Evolutionary conservation across 352 stramenopile genomes (phyloP).

Genomic region (Phytophthora sp.): DNA sequence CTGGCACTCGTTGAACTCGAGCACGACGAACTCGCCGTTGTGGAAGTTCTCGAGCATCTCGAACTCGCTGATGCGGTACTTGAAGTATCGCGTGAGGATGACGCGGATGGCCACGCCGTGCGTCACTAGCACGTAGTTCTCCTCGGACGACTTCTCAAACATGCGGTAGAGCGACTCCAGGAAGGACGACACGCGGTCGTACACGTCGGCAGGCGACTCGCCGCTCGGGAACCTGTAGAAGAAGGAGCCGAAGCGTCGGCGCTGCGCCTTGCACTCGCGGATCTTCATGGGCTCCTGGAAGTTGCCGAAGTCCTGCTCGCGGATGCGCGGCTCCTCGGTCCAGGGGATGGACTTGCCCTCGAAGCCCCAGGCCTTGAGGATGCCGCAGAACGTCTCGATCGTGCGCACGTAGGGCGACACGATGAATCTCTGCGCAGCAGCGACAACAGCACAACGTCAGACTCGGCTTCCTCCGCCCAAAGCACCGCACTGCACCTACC

Average conservation of each 20-base stretch:
- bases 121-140: constrained; percentile 88
- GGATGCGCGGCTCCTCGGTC: constrained; percentile 86
- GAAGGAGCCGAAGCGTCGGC: constrained; percentile 83
- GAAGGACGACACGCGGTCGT: constrained; percentile 89
- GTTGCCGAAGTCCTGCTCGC: constrained; percentile 92
- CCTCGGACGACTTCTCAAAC: constrained; percentile 78
- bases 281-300: constrained; percentile 88
- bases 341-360: constrained; percentile 65
- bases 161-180: constrained; percentile 88
- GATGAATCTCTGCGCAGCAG: constrained; percentile 71
- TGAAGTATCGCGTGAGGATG: constrained; percentile 91
- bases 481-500: too few relatives aligned
- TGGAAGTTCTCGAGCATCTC: constrained; percentile 87
- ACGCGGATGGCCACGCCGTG: constrained; percentile 89
- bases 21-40: constrained; percentile 85
- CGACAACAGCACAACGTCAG: constrained; percentile 5
- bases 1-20: constrained; percentile 72
- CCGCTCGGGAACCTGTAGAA: constrained; percentile 91
- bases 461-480: too few relatives aligned
- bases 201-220: constrained; percentile 88
- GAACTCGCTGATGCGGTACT: constrained; percentile 87
- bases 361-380: constrained; percentile 71
- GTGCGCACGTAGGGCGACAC: constrained; percentile 87
- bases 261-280: constrained; percentile 79
- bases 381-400: constrained; percentile 89